Base-by-base conservation (phyloP, 2,329 filamentous ascomycete genomes). In the Akanthomyces lecanii region DNA sequence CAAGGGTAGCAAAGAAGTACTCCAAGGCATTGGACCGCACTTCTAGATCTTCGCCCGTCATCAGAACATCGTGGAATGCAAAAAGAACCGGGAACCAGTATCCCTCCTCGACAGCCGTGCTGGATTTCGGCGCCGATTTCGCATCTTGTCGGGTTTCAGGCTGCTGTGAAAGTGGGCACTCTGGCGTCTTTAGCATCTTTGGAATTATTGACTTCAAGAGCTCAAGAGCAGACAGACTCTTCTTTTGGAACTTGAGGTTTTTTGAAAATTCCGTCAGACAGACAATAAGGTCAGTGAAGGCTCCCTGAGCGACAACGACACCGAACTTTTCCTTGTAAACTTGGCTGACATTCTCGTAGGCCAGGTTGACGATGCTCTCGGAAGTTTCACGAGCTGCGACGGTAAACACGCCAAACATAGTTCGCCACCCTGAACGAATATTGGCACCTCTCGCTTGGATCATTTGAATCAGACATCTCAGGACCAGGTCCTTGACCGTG, bases 71-170 rank as follows among this genome's bases (percentile, higher is more conserved):
- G 73, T 99, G 95, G 81, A 99, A 99, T 3, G 96, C 94, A 72
- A 99, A 98, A 36, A 99, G 81, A 6, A 99, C 91, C 0, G 95
- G 95, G 75, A 99, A 99, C 95, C 95, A 99, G 76, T 93, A 99
- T 44, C 96, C 93, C 74, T 98, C 95, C 74, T 99, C 96, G 66
- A 95, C 87, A 4, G 93, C 96, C 52, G 96, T 96, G 60, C 89
- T 88, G 63, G 82, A 90, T 62, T 87, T 87, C 65, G 88, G 86
- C 18, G 21, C n/a, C 4, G 60, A 23, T 21, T 44, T 55, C 8
- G 44, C 8, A 8, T 56, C 60, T 36, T 48, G 52, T 71, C 72
- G 75, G 74, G 77, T 76, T 69, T 71, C 76, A 8, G 79, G 77
- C 62, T 84, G 85, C 57, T 89, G 85, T 5, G 91, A 96, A 3